Conservation (phyloP, 768 basidiomycete species). For the Suillus variegatus region DNA sequence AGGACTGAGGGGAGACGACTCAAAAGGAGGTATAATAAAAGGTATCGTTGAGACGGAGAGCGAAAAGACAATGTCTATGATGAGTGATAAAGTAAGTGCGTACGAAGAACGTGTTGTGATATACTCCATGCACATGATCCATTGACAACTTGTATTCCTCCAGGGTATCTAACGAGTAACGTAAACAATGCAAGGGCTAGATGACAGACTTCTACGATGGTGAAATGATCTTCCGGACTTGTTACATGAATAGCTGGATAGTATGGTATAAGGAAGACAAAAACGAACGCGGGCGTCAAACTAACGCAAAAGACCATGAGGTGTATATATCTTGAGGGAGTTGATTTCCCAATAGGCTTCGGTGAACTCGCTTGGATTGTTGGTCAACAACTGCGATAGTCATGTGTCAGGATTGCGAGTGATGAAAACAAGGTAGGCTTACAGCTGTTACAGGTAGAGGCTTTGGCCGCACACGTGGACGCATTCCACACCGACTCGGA, state of each 20-base stretch:
- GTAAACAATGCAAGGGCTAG: background rate
- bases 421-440: conserved; percentile 23
- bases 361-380: conserved; percentile 56
- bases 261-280: background rate
- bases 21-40: too few species aligned
- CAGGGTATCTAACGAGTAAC: background rate
- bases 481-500: conserved; percentile 31
- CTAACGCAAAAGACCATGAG: background rate
- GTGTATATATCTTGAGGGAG: conserved; percentile 55
- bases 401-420: background rate
- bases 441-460: conserved; percentile 45
- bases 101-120: too few species aligned
- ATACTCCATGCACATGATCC: too few species aligned
- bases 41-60: too few species aligned
- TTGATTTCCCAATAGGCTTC: conserved; percentile 75
- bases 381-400: conserved; percentile 50
- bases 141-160: background rate
- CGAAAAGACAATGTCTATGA: too few species aligned
- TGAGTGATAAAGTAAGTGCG: too few species aligned
- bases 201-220: background rate
- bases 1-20: too few species aligned
- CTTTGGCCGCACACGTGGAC: conserved; percentile 41
- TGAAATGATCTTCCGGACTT: too few species aligned
- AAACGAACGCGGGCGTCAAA: background rate
- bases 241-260: background rate